Percentiles rank a stretch among this genome's conserved stretches.
Evolutionary conservation across 768 basidiomycete genomes (phyloP).

Genomic region (Dictyophora rubrovolvata): DNA sequence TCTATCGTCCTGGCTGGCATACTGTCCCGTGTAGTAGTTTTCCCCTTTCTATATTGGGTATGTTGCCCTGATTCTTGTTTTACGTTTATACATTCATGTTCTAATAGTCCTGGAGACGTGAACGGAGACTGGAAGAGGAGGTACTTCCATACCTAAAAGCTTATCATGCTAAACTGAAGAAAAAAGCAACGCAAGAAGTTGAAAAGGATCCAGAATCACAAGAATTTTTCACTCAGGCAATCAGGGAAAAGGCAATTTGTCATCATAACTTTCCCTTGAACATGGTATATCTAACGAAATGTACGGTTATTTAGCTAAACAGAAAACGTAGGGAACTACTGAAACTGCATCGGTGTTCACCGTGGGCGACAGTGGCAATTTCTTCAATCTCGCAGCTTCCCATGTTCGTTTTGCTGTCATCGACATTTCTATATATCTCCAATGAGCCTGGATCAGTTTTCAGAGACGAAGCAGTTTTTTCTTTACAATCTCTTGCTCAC

Average conservation of each 20-base stretch:
- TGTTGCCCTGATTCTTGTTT: conserved; percentile 14
- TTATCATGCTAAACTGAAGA: conserved; percentile 6
- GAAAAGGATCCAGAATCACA: background rate
- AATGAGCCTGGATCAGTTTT: conserved; percentile 47
- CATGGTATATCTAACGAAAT: background rate
- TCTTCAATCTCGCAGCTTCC: conserved; percentile 63
- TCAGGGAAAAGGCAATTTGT: conserved; percentile 2
- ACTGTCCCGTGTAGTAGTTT: conserved; percentile 42
- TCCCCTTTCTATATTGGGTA: conserved; percentile 75
- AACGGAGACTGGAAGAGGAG: conserved; percentile 48
- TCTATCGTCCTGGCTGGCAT: conserved; percentile 66
- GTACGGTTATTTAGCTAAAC: conserved; percentile 35
- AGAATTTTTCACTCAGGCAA: background rate
- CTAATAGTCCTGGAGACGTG: conserved; percentile 48
- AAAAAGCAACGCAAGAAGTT: conserved; percentile 2
- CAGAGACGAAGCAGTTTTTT: conserved; percentile 69
- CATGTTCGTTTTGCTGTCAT: conserved; percentile 57
- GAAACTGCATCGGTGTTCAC: conserved; percentile 45
- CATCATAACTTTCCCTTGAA: background rate
- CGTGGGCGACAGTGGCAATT: conserved; percentile 44
- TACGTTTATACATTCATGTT: conserved; percentile 7
- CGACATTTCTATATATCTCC: conserved; percentile 46
- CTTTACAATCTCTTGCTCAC: conserved; percentile 58
- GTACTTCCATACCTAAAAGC: conserved; percentile 1
- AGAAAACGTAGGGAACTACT: conserved; percentile 50